These are phyloP conservation scores for Zygotorulaspora danielsina DNA, from an alignment of 805 yeast genomes.

Conservation along the genomic window DNA sequence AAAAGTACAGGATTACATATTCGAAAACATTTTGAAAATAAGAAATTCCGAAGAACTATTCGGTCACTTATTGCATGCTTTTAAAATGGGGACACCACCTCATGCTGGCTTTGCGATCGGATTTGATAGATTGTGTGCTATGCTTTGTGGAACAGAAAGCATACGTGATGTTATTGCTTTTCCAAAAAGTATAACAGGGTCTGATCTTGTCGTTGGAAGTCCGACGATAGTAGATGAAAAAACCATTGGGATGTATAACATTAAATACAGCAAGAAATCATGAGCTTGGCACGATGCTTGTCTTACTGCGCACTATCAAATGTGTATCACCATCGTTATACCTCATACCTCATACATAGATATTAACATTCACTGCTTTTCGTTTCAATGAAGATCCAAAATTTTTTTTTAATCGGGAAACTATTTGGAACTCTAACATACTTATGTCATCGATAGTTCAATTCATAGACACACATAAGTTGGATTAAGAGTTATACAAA, in stretches of 20 bases:
- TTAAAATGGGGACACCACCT: slow-evolving; percentile 93
- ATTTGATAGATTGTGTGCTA: slow-evolving; percentile 87
- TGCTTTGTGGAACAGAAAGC: slow-evolving; percentile 70
- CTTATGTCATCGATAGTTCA: too few relatives aligned
- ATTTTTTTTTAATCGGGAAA: too few relatives aligned
- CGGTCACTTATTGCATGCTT: slow-evolving; percentile 80
- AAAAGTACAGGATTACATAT: slow-evolving; percentile 65
- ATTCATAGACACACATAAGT: too few relatives aligned
- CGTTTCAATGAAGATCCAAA: too few relatives aligned
- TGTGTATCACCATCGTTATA: too few relatives aligned
- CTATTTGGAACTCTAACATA: too few relatives aligned
- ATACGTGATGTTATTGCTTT: slow-evolving; percentile 94
- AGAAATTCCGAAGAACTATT: slow-evolving; percentile 57
- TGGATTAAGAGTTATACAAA: too few relatives aligned
- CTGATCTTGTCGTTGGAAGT: slow-evolving; percentile 81
- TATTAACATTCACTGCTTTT: too few relatives aligned
- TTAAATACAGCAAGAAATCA: slow-evolving; percentile 25
- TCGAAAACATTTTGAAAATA: slow-evolving; percentile 60
- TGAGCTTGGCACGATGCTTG: too few relatives aligned
- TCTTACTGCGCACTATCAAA: too few relatives aligned
- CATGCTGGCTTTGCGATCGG: slow-evolving; percentile 98
- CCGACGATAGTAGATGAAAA: slow-evolving; percentile 61
- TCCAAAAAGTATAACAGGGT: slow-evolving; percentile 87
- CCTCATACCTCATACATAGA: too few relatives aligned
- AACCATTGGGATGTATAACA: slow-evolving; percentile 52